Conservation (phyloP, 225 moss, liverwort and hornwort genomes). For the Bryum argenteum region DNA sequence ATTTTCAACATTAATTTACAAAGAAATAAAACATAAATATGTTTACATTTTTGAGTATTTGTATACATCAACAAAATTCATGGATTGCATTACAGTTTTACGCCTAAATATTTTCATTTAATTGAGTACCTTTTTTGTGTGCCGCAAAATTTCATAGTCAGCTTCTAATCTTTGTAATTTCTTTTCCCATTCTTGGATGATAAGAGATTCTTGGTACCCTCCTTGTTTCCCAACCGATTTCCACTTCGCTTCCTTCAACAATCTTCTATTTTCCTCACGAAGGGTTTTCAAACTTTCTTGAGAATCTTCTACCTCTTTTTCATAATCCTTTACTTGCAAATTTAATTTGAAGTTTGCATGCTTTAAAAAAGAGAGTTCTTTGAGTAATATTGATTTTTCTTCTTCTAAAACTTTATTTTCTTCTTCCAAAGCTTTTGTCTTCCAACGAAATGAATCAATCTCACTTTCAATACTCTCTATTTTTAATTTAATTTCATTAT, state of each 20-base stretch:
- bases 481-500: constrained; percentile 13
- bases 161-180: constrained; percentile 49
- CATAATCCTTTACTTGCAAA: constrained; percentile 31
- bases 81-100: background rate
- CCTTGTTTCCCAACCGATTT: constrained; percentile 42
- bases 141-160: constrained; percentile 33
- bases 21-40: no score
- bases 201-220: constrained; percentile 42
- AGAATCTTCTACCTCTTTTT: constrained; percentile 30
- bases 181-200: constrained; percentile 47
- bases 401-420: constrained; percentile 34
- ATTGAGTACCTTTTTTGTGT: constrained; percentile 30
- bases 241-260: constrained; percentile 47
- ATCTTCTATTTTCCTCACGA: constrained; percentile 48
- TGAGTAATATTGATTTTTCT: constrained; percentile 26
- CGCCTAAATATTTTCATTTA: rapidly evolving
- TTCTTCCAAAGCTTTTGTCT: constrained; percentile 32
- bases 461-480: constrained; percentile 14
- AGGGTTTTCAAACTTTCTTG: constrained; percentile 35
- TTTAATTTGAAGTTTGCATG: constrained; percentile 24
- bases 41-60: no score
- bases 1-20: no score
- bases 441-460: constrained; percentile 20
- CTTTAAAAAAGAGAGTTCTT: constrained; percentile 32
- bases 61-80: no score